Conservation (phyloP, 148 eudicot species). For the Hydrangea macrophylla region DNA sequence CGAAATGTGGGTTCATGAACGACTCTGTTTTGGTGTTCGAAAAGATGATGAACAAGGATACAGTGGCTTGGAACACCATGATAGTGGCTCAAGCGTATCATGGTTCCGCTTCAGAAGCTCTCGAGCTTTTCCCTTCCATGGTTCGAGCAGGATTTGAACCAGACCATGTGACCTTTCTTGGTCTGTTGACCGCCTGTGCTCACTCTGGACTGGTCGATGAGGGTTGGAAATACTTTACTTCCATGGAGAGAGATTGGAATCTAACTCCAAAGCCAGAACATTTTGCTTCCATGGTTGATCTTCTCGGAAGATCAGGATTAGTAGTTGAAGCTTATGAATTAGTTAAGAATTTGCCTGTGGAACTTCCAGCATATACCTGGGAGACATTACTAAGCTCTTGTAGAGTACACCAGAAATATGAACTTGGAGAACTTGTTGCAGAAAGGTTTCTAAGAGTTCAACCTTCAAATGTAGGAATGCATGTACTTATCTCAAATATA, state of each 20-base stretch:
- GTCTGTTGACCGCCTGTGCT: slow-evolving; percentile 50
- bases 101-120: slow-evolving; percentile 36
- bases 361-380: slow-evolving; percentile 40
- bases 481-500: slow-evolving; percentile 40
- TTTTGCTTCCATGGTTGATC: slow-evolving; percentile 52
- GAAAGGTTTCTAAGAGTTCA: slow-evolving; percentile 23
- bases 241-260: slow-evolving; percentile 44
- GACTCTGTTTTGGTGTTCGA: slow-evolving; percentile 36
- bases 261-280: slow-evolving; percentile 45
- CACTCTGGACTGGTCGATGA: slow-evolving; percentile 46
- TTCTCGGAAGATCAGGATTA: slow-evolving; percentile 51
- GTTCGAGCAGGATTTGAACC: slow-evolving; percentile 38
- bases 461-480: slow-evolving; percentile 33
- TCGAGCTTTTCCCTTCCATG: slow-evolving; percentile 42
- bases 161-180: slow-evolving; percentile 44
- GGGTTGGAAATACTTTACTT: slow-evolving; percentile 35
- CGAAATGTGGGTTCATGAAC: slow-evolving; percentile 45
- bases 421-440: slow-evolving; percentile 34
- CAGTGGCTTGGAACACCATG: slow-evolving; percentile 53
- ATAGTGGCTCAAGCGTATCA: slow-evolving; percentile 50
- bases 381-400: slow-evolving; percentile 49
- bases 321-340: slow-evolving; percentile 45
- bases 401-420: slow-evolving; percentile 42
- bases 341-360: slow-evolving; percentile 35
- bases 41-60: slow-evolving; percentile 29